phyloP scores from a whole-genome alignment of 371 early-diverging fungal species.

The Actinomucor elegans region DNA sequence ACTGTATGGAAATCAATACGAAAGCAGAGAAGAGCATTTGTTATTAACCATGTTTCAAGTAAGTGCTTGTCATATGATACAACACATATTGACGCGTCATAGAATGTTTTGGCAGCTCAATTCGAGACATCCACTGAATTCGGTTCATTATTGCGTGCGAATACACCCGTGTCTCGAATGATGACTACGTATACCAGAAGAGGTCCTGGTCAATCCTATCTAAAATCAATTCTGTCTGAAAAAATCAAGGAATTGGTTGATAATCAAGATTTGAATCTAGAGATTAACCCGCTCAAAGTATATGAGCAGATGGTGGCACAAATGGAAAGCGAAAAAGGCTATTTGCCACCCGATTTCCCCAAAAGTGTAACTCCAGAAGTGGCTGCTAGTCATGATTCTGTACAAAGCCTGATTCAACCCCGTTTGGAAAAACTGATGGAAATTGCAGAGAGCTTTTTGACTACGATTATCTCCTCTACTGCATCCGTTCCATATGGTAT shows the following conservation, averaged over 20 bases:
- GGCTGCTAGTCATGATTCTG: conserved; percentile 68
- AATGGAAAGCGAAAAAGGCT: conserved; percentile 66
- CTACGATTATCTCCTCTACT: conserved; percentile 75
- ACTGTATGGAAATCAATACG: conserved; percentile 94
- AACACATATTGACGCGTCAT: neutral
- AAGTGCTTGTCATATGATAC: neutral
- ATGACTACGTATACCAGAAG: conserved; percentile 96
- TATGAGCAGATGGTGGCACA: conserved; percentile 84
- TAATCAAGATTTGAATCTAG: conserved; percentile 72
- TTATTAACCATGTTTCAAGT: conserved; percentile 95
- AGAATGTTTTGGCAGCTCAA: conserved; percentile 88
- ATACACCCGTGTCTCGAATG: conserved; percentile 95
- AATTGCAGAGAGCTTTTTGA: conserved; percentile 76
- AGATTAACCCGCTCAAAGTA: conserved; percentile 86
- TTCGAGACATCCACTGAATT: conserved; percentile 91
- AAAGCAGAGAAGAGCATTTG: conserved; percentile 92
- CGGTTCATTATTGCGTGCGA: conserved; percentile 86
- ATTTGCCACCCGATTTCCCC: conserved; percentile 48
- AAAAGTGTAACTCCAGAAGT: conserved; percentile 71
- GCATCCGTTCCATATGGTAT: conserved; percentile 92
- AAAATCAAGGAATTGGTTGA: conserved; percentile 78
- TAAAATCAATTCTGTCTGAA: conserved; percentile 84
- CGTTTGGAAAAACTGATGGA: conserved; percentile 75
- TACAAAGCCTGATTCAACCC: conserved; percentile 75
- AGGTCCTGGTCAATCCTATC: conserved; percentile 91